Percentiles rank a stretch among this genome's conserved stretches.
These are phyloP conservation scores for Wickerhamomyces hampshirensis DNA, from an alignment of 805 yeast genomes.

Conservation along the genomic window DNA sequence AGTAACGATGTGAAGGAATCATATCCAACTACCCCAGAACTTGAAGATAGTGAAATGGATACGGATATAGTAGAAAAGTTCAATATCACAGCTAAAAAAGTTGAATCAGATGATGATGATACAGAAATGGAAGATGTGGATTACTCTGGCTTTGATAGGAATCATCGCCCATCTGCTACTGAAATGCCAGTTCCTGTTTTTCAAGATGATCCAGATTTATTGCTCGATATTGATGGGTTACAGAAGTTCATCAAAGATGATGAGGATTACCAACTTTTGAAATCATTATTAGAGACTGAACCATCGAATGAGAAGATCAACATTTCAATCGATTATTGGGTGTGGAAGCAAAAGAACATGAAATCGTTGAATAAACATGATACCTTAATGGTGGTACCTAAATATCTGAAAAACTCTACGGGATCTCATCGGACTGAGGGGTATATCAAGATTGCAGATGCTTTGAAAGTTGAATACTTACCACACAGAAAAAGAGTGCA, in stretches of 20 bases:
- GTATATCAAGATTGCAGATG: constrained; percentile 65
- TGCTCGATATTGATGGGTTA: constrained; percentile 41
- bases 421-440: constrained; percentile 75
- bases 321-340: constrained; percentile 47
- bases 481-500: constrained; percentile 75
- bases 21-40: constrained; percentile 25
- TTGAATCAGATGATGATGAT: constrained; percentile 2
- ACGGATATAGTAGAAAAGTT: constrained; percentile 10
- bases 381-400: constrained; percentile 13
- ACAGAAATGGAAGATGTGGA: constrained; percentile 18
- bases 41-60: constrained; percentile 25
- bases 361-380: constrained; percentile 7
- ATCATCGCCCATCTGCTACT: constrained; percentile 46
- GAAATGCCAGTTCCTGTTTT: constrained; percentile 53
- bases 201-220: constrained; percentile 30
- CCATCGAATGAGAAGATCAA: constrained; percentile 1
- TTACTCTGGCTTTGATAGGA: constrained; percentile 25
- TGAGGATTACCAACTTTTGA: constrained; percentile 62
- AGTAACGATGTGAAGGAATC: constrained; percentile 26
- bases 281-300: constrained; percentile 32
- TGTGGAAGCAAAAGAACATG: constrained; percentile 51
- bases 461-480: constrained; percentile 66
- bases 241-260: constrained; percentile 60
- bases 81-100: neutral
- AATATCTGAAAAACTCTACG: constrained; percentile 34